Base-by-base conservation (phyloP, 2,329 filamentous ascomycete species). In the Pestalotiopsis sp. region DNA sequence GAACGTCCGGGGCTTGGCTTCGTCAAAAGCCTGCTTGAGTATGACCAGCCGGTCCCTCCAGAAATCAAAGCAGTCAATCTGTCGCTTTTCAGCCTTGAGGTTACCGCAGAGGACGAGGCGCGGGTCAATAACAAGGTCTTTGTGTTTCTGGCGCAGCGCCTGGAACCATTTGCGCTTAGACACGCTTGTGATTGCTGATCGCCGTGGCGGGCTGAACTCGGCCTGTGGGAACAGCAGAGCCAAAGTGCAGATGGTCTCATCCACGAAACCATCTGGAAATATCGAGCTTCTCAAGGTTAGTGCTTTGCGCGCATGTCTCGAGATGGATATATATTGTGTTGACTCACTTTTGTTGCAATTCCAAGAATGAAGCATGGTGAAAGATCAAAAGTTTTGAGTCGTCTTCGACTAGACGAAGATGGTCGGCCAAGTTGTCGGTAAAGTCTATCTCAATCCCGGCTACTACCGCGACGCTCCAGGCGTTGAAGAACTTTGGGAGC, bases 361-460 rank as follows among this genome's bases (percentile, higher is more conserved):
- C 31, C 9, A 83, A 71, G 57, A 83, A 82, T 0, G 78, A 79
- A 0, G 75, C 79, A 66, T 82, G 77, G 67, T 83, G 80, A 59
- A 84, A 85, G 0, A 85, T 73, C 12, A 75, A 70, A 0, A 84
- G 72, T 4, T 71, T 79, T 0, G 72, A 80, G 62, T 83, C 81
- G n/a, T 80, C 77, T 11, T 82, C 78, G 0, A 71, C 74, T 25
- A 84, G 60, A 1, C 76, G 76, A 2, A 84, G 73, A 69, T 85
- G 83, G 66, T 84, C 80, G 0, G 77, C 72, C 3, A 85, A 69
- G 58, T 84, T 83, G 25, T 76, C 73, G 0, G 82, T 84, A 74
- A 77, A 80, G 5, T 71, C 66, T 4, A 80, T 74, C 17, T 77
- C 36, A 13, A 84, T 74, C 0, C 81, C 82, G 0, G 76, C 81